Percentiles rank a stretch among this genome's conserved stretches.
phyloP scores from a whole-genome alignment of 108 stramenopile species.

The Licmophora abbreviata region DNA sequence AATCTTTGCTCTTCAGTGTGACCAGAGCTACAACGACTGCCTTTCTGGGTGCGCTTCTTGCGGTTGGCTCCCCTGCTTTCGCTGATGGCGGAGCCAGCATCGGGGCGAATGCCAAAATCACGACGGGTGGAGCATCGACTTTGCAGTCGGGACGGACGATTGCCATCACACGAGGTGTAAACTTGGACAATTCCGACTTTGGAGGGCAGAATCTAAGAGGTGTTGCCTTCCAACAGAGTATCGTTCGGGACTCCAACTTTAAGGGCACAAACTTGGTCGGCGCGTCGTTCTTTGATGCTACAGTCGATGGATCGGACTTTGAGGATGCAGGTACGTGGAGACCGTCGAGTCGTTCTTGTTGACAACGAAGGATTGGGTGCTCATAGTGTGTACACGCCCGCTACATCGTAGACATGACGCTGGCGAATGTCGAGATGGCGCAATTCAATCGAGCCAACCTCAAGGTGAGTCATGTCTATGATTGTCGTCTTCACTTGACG shows the following conservation, averaged over 20 bases:
- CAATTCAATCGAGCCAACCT: slow-evolving; percentile 74
- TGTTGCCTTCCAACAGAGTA: slow-evolving; percentile 92
- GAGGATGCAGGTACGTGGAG: too few species aligned
- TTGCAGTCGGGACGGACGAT: slow-evolving; percentile 82
- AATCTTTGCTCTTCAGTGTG: too few species aligned
- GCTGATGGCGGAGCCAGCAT: slow-evolving; percentile 43
- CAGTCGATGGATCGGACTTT: slow-evolving; percentile 83
- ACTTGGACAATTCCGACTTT: slow-evolving; percentile 80
- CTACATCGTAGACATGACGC: slow-evolving; percentile 38
- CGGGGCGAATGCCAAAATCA: slow-evolving; percentile 71
- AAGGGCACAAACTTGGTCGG: slow-evolving; percentile 63
- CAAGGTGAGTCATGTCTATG: too few species aligned
- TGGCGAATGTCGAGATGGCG: slow-evolving; percentile 80
- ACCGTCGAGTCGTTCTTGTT: too few species aligned
- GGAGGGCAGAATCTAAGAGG: slow-evolving; percentile 76
- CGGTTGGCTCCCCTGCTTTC: slow-evolving; percentile 11
- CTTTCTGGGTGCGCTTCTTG: too few species aligned
- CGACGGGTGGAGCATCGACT: slow-evolving; percentile 81
- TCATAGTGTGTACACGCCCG: too few species aligned
- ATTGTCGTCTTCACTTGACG: not conserved
- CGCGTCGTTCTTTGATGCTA: slow-evolving; percentile 92
- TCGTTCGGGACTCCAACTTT: slow-evolving; percentile 88
- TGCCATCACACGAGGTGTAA: slow-evolving; percentile 91
- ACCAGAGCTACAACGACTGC: too few species aligned
- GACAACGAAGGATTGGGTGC: too few species aligned